phyloP scores from a whole-genome alignment of 495 filamentous ascomycete species.

The Thermothielavioides terrestris region DNA sequence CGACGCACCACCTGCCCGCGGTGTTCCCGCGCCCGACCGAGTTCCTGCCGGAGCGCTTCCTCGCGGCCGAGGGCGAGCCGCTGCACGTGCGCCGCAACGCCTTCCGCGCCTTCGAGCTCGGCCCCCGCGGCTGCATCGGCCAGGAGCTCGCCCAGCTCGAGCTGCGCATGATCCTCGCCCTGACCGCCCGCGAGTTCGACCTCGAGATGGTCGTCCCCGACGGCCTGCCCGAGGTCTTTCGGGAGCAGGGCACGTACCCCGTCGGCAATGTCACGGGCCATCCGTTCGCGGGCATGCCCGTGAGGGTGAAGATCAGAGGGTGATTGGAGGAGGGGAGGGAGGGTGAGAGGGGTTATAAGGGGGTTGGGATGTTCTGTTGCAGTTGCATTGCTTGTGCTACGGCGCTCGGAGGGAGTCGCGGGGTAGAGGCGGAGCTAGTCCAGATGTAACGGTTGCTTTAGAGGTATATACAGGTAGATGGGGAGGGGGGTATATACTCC shows the following conservation, averaged over 20 bases:
- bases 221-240: slow-evolving; percentile 6
- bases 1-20: slow-evolving; percentile 25
- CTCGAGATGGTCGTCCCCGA: too few species aligned
- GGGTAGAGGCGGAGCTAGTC: too few species aligned
- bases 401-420: too few species aligned
- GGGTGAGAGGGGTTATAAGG: too few species aligned
- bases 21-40: slow-evolving; percentile 32
- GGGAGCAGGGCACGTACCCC: slow-evolving; percentile 11
- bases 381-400: too few species aligned
- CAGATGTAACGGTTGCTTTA: too few species aligned
- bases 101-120: slow-evolving; percentile 46
- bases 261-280: slow-evolving; percentile 4
- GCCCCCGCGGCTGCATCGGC: slow-evolving; percentile 47
- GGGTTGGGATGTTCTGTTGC: too few species aligned
- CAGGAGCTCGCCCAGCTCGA: slow-evolving; percentile 45
- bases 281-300: slow-evolving; percentile 8
- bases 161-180: slow-evolving; percentile 35
- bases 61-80: slow-evolving; percentile 25
- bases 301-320: slow-evolving; percentile 6
- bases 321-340: background rate
- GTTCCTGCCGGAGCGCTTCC: slow-evolving; percentile 41
- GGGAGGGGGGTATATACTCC: too few species aligned
- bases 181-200: slow-evolving; percentile 29
- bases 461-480: too few species aligned
- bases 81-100: slow-evolving; percentile 34